These are phyloP conservation scores for Geotrichum candidum DNA, from an alignment of 1,139 yeast species.

Conservation along the genomic window DNA sequence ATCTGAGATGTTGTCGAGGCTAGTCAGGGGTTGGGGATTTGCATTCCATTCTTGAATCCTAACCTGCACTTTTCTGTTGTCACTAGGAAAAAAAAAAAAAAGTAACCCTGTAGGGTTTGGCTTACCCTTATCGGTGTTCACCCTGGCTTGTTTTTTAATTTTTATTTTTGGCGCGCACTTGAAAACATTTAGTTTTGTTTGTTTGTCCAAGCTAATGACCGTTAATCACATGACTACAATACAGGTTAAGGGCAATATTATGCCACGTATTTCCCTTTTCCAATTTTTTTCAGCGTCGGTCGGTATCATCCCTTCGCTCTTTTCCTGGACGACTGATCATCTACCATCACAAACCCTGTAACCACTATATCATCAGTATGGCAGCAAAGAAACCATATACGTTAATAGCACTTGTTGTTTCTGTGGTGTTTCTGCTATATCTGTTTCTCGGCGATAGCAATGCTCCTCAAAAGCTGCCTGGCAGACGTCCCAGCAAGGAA, in stretches of 20 bases:
- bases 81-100: no score
- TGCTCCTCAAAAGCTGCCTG: not conserved
- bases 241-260: not conserved
- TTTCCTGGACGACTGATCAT: not conserved
- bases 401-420: not conserved
- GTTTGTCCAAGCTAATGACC: not conserved
- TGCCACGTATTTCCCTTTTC: not conserved
- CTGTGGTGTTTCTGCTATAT: constrained; percentile 6
- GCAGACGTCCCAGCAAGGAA: constrained; percentile 1
- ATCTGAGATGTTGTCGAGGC: no score
- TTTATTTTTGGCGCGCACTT: not conserved
- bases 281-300: not conserved
- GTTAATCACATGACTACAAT: not conserved
- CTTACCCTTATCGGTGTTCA: not conserved
- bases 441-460: not conserved
- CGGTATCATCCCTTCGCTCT: not conserved
- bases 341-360: not conserved
- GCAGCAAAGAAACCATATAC: constrained; percentile 3
- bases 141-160: not conserved
- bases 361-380: not conserved
- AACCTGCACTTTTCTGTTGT: no score
- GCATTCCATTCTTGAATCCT: no score
- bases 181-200: not conserved
- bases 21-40: no score
- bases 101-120: not conserved